Base-by-base conservation (phyloP, 805 yeast species). In the Candida verbasci region DNA sequence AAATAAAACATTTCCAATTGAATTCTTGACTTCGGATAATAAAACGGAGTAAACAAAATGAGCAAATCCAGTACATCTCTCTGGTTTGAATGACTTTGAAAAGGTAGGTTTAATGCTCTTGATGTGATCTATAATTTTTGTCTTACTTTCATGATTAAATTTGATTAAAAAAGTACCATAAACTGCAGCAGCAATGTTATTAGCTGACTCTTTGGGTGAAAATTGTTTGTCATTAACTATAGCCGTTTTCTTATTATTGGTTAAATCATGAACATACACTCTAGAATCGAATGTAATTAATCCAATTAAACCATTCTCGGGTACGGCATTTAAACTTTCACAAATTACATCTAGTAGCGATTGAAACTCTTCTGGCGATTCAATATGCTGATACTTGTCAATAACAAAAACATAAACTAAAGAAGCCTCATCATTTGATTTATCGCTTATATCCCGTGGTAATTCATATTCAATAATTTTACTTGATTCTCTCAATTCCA, bases 11-110 rank as follows among this genome's bases (percentile, higher is more conserved):
- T 58, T 53, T 0, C 62, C 71, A 11, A 43, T 25, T 11, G 55
- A 47, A 18, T 48, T 46, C 15, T 46, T 45, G 38, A 42, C 50
- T 7, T 37, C 32, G 4, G 51, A 34, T 2, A 65, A 34, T 1
- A 65, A 26, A 1, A 44, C 21, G 1, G 64, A 39, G 0, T 55
- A 44, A 2, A 60, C 35, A 33, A 50, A 53, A 8, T 52, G 40
- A 5, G 72, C 67, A 9, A 60, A 38, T 0, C 74, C 74, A 0
- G 68, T 49, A 2, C 56, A 43, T 29, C 73, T 48, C 2, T 50
- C 40, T 0, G 69, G 64, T 39, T 62, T 62, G 23, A 44, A 59
- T 1, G 58, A 40, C 9, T 40, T 30, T 0, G 65, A 52, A 9
- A 47, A 34, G 9, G 42, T 55, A 1, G 66, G 65, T 17, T 35